These are phyloP conservation scores for Pseudonitzschia pungens DNA, from an alignment of 108 stramenopile genomes.

Conservation along the genomic window DNA sequence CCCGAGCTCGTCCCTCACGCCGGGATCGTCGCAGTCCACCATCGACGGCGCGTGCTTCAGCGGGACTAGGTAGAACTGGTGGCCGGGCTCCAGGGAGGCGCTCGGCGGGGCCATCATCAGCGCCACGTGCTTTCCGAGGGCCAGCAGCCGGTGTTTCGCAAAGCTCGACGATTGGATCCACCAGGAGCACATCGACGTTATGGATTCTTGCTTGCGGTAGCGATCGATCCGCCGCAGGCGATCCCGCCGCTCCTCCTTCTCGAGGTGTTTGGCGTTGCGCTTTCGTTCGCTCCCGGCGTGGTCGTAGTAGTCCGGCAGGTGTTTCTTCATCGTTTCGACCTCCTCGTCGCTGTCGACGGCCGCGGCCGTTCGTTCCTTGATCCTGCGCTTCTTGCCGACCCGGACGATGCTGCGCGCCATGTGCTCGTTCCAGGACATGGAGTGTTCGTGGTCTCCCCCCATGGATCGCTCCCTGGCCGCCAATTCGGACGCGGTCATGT, in stretches of 20 bases:
- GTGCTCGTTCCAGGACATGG: conserved; percentile 59
- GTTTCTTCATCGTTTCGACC: conserved; percentile 20
- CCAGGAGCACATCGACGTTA: conserved; percentile 69
- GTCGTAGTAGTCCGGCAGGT: conserved; percentile 22
- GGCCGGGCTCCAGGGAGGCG: conserved; percentile 39
- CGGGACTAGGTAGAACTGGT: conserved; percentile 61
- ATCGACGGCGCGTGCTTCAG: conserved; percentile 61
- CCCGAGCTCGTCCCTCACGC: conserved; percentile 68
- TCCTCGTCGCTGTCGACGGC: conserved; percentile 35
- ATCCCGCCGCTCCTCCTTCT: conserved; percentile 28
- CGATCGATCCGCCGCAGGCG: conserved; percentile 45
- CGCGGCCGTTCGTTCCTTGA: conserved; percentile 2
- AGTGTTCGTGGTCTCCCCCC: not conserved
- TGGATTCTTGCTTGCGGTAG: conserved; percentile 44
- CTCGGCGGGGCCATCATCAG: conserved; percentile 68
- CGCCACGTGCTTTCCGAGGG: conserved; percentile 64
- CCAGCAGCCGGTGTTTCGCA: conserved; percentile 59
- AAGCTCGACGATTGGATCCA: conserved; percentile 75
- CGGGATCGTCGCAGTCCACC: conserved; percentile 51
- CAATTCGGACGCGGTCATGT: conserved; percentile 60
- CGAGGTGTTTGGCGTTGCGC: conserved; percentile 3
- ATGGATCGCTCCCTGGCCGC: conserved; percentile 25
- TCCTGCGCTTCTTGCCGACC: conserved; percentile 39
- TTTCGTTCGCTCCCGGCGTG: conserved; percentile 5
- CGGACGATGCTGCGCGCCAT: conserved; percentile 60